These are phyloP conservation scores for Mortierella sp. DNA, from an alignment of 371 early-diverging fungal genomes.

Conservation along the genomic window DNA sequence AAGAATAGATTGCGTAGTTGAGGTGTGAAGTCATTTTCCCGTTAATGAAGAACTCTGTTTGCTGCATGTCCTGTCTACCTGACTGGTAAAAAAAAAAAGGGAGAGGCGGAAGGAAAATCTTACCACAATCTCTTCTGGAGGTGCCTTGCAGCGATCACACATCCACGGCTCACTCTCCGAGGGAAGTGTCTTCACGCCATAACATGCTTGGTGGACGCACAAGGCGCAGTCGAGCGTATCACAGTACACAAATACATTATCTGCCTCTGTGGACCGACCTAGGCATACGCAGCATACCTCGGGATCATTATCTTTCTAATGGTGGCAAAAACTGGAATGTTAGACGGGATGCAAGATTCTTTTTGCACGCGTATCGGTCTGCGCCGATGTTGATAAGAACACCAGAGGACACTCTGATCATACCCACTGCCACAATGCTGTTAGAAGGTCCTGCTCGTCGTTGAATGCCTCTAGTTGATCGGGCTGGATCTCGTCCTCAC, in stretches of 20 bases:
- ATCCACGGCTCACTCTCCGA: conserved; percentile 58
- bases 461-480: conserved; percentile 34
- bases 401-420: background rate
- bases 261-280: conserved; percentile 54
- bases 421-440: conserved; percentile 51
- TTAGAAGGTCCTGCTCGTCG: conserved; percentile 47
- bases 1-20: conserved; percentile 17
- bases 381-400: background rate
- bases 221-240: conserved; percentile 63
- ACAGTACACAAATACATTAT: conserved; percentile 61
- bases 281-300: conserved; percentile 64
- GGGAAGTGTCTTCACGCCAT: conserved; percentile 56
- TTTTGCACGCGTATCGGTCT: no score
- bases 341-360: background rate
- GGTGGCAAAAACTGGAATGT: background rate
- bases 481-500: conserved; percentile 33
- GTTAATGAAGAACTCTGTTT: conserved; percentile 13
- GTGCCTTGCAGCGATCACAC: conserved; percentile 59
- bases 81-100: conserved; percentile 7
- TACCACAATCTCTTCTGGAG: conserved; percentile 56
- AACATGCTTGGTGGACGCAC: conserved; percentile 61
- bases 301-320: conserved; percentile 59
- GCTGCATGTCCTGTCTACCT: background rate
- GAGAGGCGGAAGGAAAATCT: conserved; percentile 12
- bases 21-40: conserved; percentile 15